Evolutionary conservation across 2,329 filamentous ascomycete species (phyloP), one percentile per base, ranked within the genome.

Genomic region (Aspergillus calidoustus): DNA sequence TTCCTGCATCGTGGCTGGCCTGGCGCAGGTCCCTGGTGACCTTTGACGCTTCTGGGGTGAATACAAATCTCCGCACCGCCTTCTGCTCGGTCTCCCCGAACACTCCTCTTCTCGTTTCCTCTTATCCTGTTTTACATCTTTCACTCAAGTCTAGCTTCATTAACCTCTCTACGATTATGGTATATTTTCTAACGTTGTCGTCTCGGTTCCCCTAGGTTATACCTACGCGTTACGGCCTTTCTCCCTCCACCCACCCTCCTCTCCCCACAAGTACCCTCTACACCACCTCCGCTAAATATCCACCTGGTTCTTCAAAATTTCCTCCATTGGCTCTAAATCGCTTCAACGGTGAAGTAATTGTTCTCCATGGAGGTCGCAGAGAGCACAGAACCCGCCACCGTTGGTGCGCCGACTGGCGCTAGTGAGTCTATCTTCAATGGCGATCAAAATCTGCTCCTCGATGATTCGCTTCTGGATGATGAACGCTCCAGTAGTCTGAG

Each of bases 401-500:
- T 69, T 67, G 76, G 70, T 70, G 73, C 71, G 63, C 57, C 74
- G 63, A 72, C 72, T 34, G 74, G 72, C 59, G 67, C 70, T 50
- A 74, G 74, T 51, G 62, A 75, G 57, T 72, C 69, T 44, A 67
- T 72, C 62, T 65, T 74, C 69, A 78, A 79, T 71, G 72, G 73
- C 61, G 73, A 76, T 57, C 70, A 72, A 47, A 71, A 74, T 66
- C 65, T 74, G 54, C 68, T 74, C 46, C 62, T 75, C 25, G 74
- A 75, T 62, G 85, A 86, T 66, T 69, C 72, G 57, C 68, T 78
- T 63, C 74, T 77, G 69, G 87, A 89, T 71, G 91, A 90, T 75
- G 89, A 88, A 74, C 84, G 91, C 57, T 97, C 93, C 44, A 98
- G 94, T 77, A 95, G 93, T 71, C 84, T 98, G 69, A 97, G 92